Conservation (phyloP, 768 basidiomycete genomes). For the Pleurotus tuber-regium region DNA sequence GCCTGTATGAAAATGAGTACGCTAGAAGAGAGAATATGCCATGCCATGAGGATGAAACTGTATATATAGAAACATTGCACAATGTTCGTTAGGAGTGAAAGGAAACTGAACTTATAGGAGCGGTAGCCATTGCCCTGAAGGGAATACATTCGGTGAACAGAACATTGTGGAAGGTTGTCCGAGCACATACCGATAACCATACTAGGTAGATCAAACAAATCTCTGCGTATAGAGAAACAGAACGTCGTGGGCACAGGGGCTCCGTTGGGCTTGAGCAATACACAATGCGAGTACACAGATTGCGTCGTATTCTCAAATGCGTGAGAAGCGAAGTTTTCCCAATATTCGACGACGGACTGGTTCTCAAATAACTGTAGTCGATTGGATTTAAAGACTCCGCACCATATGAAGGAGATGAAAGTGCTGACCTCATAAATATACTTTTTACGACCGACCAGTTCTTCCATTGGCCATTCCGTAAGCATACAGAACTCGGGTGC, state of each 20-base stretch:
- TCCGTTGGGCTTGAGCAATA: constrained; percentile 81
- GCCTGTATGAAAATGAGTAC: constrained; percentile 9
- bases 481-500: constrained; percentile 96
- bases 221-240: constrained; percentile 93
- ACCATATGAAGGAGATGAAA: constrained; percentile 2
- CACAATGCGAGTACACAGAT: constrained; percentile 91
- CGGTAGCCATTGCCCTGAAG: constrained; percentile 83
- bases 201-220: constrained; percentile 88
- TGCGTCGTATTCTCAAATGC: constrained; percentile 98
- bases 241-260: constrained; percentile 88
- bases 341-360: constrained; percentile 92
- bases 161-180: background rate
- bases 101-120: constrained; percentile 46
- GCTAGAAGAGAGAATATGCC: constrained; percentile 2
- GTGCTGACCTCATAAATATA: constrained; percentile 63
- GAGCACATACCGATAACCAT: constrained; percentile 74
- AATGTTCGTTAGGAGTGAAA: constrained; percentile 15
- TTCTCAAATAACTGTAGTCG: constrained; percentile 96
- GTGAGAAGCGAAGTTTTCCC: constrained; percentile 95
- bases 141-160: background rate
- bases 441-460: constrained; percentile 62
- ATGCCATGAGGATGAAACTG: constrained; percentile 5
- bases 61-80: constrained; percentile 2
- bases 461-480: constrained; percentile 86
- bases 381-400: too few species aligned